These are phyloP conservation scores for Esteya vermicola DNA, from an alignment of 2,329 filamentous ascomycete species.

Conservation along the genomic window DNA sequence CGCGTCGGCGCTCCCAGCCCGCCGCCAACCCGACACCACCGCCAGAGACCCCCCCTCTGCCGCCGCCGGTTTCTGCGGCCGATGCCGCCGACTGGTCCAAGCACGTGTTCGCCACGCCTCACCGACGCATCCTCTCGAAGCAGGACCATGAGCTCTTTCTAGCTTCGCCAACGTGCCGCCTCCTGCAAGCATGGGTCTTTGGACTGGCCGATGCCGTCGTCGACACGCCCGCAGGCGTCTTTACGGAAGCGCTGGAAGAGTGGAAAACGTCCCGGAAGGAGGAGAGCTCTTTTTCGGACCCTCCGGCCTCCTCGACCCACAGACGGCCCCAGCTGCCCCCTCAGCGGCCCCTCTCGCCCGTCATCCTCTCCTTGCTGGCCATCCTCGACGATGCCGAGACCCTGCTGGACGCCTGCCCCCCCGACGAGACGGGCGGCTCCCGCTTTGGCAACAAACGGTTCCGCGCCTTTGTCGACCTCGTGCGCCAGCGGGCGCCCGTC, in stretches of 20 bases:
- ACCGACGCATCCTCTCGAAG: conserved; percentile 65
- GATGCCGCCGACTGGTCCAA: conserved; percentile 36
- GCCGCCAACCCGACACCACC: conserved; percentile 45
- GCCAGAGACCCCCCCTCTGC: conserved; percentile 62
- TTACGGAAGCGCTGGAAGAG: conserved; percentile 15
- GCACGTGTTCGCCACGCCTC: conserved; percentile 51
- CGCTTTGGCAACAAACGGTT: conserved; percentile 93
- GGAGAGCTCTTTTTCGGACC: background rate
- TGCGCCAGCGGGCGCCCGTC: conserved; percentile 35
- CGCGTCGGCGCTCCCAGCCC: conserved; percentile 40
- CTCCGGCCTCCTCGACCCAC: background rate
- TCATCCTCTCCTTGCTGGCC: conserved; percentile 48
- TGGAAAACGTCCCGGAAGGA: background rate
- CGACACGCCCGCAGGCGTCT: conserved; percentile 30
- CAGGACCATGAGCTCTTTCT: conserved; percentile 74
- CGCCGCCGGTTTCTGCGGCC: conserved; percentile 48
- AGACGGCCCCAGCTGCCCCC: background rate
- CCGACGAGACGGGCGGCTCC: conserved; percentile 74
- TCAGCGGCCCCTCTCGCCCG: conserved; percentile 39
- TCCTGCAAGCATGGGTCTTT: conserved; percentile 78
- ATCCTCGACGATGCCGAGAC: conserved; percentile 58
- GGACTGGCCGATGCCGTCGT: conserved; percentile 69
- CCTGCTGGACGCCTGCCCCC: conserved; percentile 55
- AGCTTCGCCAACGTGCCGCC: conserved; percentile 56
- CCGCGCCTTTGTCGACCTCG: conserved; percentile 60